These are phyloP conservation scores for Amaranthus tricolor DNA, from an alignment of 179 eudicot species.

Conservation along the genomic window DNA sequence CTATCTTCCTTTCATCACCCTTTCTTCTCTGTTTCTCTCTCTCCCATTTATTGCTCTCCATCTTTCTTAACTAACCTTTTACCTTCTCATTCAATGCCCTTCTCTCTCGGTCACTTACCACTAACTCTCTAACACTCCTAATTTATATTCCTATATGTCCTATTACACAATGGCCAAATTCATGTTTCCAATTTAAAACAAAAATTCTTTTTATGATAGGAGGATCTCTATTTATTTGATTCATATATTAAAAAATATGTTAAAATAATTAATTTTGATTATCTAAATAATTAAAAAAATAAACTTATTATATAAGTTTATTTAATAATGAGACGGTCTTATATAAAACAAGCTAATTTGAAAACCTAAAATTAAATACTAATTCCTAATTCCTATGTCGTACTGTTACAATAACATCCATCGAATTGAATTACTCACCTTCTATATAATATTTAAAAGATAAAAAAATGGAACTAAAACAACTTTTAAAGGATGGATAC, in stretches of 20 bases:
- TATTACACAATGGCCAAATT: neutral
- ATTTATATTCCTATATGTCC: neutral
- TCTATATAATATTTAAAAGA: too few species aligned
- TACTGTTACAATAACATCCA: too few species aligned
- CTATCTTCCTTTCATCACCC: neutral
- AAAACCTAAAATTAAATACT: too few species aligned
- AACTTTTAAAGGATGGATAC: too few species aligned
- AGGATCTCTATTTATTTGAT: too few species aligned
- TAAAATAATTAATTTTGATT: neutral
- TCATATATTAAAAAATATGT: too few species aligned
- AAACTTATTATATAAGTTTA: neutral
- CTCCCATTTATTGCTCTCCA: conserved; percentile 18
- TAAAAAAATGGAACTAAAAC: too few species aligned
- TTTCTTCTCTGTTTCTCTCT: conserved; percentile 6
- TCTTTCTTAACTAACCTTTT: conserved; percentile 6
- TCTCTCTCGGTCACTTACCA: conserved; percentile 20
- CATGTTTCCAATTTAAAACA: neutral
- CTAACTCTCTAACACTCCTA: neutral
- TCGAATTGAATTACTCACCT: too few species aligned
- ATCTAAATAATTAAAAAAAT: neutral
- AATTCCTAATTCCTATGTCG: too few species aligned
- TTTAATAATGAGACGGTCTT: too few species aligned
- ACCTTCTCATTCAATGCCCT: conserved; percentile 27
- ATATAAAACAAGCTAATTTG: too few species aligned
- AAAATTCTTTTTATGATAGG: neutral